phyloP scores from a whole-genome alignment of 2,329 filamentous ascomycete species.

The Epicoccum nigrum region DNA sequence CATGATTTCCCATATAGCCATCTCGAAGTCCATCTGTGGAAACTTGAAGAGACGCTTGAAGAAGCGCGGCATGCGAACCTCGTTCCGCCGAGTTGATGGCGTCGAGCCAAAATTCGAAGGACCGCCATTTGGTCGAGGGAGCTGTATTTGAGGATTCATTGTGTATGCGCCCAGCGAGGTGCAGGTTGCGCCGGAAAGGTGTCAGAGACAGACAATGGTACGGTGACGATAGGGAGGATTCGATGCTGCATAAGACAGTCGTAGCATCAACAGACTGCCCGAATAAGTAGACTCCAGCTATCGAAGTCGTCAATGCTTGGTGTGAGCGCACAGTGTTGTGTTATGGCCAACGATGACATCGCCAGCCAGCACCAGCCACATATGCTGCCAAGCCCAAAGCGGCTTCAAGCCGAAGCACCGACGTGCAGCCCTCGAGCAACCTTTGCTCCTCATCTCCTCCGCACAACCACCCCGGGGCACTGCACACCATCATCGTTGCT shows the following conservation, averaged over 20 bases:
- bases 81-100: slow-evolving; percentile 55
- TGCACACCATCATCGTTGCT: slow-evolving; percentile 21
- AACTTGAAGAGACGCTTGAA: slow-evolving; percentile 74
- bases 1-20: slow-evolving; percentile 76
- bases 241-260: neutral
- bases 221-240: neutral
- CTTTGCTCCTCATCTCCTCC: slow-evolving; percentile 14
- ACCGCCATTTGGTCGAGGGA: slow-evolving; percentile 63
- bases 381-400: slow-evolving; percentile 10
- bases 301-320: neutral
- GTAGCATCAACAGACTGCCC: too few relatives aligned
- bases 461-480: slow-evolving; percentile 17
- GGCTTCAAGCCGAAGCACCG: slow-evolving; percentile 14
- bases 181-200: slow-evolving; percentile 1
- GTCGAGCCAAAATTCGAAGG: slow-evolving; percentile 60
- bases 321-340: slow-evolving; percentile 11
- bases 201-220: slow-evolving; percentile 3
- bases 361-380: slow-evolving; percentile 24
- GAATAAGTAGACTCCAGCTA: neutral
- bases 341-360: slow-evolving; percentile 22
- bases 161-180: slow-evolving; percentile 10
- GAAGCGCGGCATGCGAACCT: slow-evolving; percentile 68
- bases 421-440: slow-evolving; percentile 6
- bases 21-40: slow-evolving; percentile 76
- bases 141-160: slow-evolving; percentile 67